Conservation (phyloP, 2,329 filamentous ascomycete genomes). For the Pseudonectria buxi region DNA sequence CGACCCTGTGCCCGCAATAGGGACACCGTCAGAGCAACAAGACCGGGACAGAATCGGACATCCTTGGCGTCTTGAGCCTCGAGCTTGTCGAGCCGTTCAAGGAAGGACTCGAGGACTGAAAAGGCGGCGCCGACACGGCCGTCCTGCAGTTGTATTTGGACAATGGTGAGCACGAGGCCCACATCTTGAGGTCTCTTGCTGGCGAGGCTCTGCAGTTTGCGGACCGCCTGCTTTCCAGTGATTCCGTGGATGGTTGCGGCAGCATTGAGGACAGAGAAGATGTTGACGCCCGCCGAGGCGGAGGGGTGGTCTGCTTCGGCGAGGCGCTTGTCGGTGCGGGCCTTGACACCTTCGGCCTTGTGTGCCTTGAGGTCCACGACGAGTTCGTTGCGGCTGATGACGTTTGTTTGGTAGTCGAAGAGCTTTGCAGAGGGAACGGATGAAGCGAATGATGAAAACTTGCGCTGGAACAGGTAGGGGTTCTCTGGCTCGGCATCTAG, state of each 20-base stretch:
- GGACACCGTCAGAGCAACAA: constrained; percentile 73
- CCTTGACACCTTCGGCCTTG: constrained; percentile 58
- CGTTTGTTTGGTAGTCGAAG: constrained; percentile 60
- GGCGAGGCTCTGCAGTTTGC: constrained; percentile 60
- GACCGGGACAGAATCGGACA: constrained; percentile 73
- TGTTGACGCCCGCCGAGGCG: constrained; percentile 27
- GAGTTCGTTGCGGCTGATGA: constrained; percentile 54
- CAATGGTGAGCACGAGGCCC: constrained; percentile 69
- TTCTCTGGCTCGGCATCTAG: constrained; percentile 44
- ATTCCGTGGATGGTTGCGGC: constrained; percentile 63
- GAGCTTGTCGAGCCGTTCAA: constrained; percentile 62
- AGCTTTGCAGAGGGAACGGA: constrained; percentile 54
- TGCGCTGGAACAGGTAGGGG: constrained; percentile 60
- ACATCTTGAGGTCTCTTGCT: constrained; percentile 73
- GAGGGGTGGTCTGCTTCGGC: constrained; percentile 21
- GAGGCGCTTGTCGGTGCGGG: constrained; percentile 39
- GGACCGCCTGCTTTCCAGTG: constrained; percentile 61
- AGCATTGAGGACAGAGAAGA: constrained; percentile 52
- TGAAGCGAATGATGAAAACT: constrained; percentile 48
- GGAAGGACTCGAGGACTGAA: constrained; percentile 66
- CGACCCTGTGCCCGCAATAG: constrained; percentile 74
- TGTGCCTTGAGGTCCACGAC: constrained; percentile 58
- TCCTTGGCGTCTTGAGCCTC: constrained; percentile 52
- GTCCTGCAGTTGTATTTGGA: constrained; percentile 71
- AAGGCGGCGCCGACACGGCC: constrained; percentile 69